phyloP scores from a whole-genome alignment of 1,139 yeast species.

The Taphrina wiesneri region DNA sequence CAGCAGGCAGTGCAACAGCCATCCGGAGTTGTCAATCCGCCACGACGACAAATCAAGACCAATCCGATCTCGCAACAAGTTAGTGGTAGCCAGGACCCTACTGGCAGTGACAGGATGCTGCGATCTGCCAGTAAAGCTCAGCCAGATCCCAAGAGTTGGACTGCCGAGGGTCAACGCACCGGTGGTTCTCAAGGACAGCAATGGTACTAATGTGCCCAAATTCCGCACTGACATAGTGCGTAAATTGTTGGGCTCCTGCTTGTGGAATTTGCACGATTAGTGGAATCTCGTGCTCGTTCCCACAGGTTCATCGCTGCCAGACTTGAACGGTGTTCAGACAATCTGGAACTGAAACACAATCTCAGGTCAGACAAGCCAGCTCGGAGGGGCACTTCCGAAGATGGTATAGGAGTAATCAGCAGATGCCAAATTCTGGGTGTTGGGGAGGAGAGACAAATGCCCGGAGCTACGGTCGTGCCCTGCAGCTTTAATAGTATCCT shows the following conservation, averaged over 20 bases:
- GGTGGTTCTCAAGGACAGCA: conserved; percentile 11
- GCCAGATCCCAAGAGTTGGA: conserved; percentile 10
- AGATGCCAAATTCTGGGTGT: not conserved
- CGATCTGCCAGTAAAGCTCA: conserved; percentile 28
- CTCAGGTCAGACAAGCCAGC: not conserved
- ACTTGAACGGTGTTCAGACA: not conserved
- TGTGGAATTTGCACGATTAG: not conserved
- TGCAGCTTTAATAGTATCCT: not conserved
- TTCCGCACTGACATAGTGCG: not conserved
- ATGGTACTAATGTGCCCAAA: not conserved
- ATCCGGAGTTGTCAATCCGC: conserved; percentile 27
- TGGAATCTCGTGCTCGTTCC: not conserved
- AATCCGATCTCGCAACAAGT: conserved; percentile 14
- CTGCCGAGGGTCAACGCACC: conserved; percentile 3
- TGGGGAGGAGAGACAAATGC: not conserved
- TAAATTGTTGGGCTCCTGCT: not conserved
- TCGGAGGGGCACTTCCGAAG: conserved; percentile 4
- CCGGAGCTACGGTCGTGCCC: not conserved
- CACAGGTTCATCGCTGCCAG: not conserved
- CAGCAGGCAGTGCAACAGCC: not conserved
- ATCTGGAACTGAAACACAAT: not conserved
- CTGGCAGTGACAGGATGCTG: conserved; percentile 31
- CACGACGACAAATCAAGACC: conserved; percentile 21
- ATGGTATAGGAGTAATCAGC: not conserved
- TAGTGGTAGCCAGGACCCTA: conserved; percentile 15